Evolutionary conservation across 169 alveolate genomes (phyloP).

Genomic region (Cryptosporidium tyzzeri): DNA sequence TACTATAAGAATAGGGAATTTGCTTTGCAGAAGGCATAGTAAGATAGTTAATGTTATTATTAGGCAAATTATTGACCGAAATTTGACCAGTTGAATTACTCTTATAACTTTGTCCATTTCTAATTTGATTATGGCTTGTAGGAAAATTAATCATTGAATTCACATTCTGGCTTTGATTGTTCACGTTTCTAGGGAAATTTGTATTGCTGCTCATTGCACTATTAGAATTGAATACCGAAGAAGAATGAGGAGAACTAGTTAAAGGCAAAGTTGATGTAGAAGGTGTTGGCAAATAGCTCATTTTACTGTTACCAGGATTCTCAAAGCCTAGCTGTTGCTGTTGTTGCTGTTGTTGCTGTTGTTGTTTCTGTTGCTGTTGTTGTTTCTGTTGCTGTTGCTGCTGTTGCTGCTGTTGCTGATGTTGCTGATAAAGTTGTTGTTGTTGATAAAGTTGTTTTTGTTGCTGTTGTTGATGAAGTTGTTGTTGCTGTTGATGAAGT

Average conservation of each 20-base stretch:
- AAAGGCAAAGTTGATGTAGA: background rate
- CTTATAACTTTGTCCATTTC: background rate
- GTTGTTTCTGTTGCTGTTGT: too few species aligned
- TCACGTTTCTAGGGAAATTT: background rate
- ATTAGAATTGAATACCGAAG: background rate
- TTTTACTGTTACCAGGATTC: background rate
- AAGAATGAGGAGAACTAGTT: background rate
- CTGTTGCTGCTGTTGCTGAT: background rate
- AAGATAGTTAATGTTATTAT: background rate
- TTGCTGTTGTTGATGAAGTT: background rate
- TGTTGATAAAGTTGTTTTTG: background rate
- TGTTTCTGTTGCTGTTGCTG: background rate
- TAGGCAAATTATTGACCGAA: background rate
- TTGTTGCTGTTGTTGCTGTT: background rate
- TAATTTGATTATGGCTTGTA: background rate
- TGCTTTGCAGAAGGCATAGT: background rate
- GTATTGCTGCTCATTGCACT: background rate
- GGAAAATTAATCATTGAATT: background rate
- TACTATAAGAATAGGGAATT: conserved; percentile 39
- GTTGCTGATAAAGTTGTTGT: background rate
- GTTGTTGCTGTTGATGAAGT: too few species aligned
- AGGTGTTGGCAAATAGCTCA: background rate
- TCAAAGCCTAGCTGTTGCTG: background rate
- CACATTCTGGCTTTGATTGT: background rate
- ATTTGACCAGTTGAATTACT: conserved; percentile 26